phyloP scores from a whole-genome alignment of 2,329 filamentous ascomycete genomes.

The Daldinia sp. region DNA sequence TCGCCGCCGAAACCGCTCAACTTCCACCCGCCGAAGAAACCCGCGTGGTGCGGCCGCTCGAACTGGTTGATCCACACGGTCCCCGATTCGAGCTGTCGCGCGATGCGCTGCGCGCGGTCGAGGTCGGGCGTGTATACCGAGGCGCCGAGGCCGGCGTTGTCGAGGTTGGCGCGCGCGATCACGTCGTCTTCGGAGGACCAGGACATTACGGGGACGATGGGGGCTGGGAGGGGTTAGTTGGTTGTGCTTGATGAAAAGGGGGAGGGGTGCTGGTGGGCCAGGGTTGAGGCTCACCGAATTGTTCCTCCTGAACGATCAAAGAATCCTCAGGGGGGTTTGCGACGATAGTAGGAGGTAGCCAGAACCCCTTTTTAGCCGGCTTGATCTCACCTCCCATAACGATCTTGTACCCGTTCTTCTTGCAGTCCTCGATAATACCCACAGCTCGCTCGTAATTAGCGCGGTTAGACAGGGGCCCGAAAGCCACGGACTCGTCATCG shows the following conservation, averaged over 20 bases:
- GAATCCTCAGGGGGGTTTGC: constrained; percentile 64
- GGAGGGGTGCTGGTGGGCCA: too few relatives aligned
- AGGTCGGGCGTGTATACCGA: constrained; percentile 66
- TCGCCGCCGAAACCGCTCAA: constrained; percentile 48
- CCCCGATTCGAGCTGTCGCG: constrained; percentile 62
- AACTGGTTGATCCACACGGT: constrained; percentile 66
- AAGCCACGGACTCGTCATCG: constrained; percentile 50
- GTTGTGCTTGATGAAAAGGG: background rate
- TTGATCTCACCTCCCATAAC: constrained; percentile 57
- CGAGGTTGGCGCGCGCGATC: constrained; percentile 78
- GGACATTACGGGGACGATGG: constrained; percentile 68
- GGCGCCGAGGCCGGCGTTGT: constrained; percentile 84
- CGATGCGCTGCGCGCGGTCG: constrained; percentile 59
- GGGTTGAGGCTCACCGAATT: constrained; percentile 57
- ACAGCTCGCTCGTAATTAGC: constrained; percentile 71
- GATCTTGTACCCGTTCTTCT: constrained; percentile 61
- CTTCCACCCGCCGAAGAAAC: constrained; percentile 47
- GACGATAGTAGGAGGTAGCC: constrained; percentile 67
- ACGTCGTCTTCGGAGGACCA: constrained; percentile 70
- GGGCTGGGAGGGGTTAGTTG: constrained; percentile 49
- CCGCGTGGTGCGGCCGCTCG: constrained; percentile 45
- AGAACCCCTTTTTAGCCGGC: constrained; percentile 58
- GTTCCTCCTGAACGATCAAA: constrained; percentile 65
- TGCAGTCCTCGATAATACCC: constrained; percentile 63
- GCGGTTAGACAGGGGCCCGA: constrained; percentile 70